Evolutionary conservation across 345 rosid species (phyloP), one percentile per base, ranked within the genome.

Genomic region (Limnanthes douglasii): DNA sequence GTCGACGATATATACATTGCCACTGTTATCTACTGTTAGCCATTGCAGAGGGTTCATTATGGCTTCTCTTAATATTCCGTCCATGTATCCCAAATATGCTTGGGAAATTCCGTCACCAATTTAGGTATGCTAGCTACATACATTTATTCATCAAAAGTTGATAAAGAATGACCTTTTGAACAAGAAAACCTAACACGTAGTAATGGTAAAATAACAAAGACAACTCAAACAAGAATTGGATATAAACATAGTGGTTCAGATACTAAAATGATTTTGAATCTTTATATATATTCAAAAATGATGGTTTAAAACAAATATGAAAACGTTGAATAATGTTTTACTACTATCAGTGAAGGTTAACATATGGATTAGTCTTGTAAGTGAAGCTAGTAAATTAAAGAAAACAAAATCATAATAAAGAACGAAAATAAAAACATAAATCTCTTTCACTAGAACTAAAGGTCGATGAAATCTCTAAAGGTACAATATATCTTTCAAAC

Each of bases 1-100:
- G 64, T 92, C 99, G 0, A 96, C 96, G 18, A 92, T 37, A 61
- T 92, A 92, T 21, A 92, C 62, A 62, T 92, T 92, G 60, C 99
- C 96, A 38, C 86, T 66, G 41, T 73, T 78, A 54, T 92, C 99
- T 10, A 71, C 61, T 0, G 95, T 61, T 16, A 85, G 51, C 45
- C 95, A 96, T 65, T 70, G 69, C 3, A 94, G 99, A 60, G 61
- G 93, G 61, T 78, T 73, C 90, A 92, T 59, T 68, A 59, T 78
- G 0, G 94, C 78, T 36, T 78, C 95, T 43, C 77, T 74, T 2
- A 41, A 57, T 56, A 65, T 81, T 13, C 99, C 99, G 25, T 92
- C 96, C 15, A 85, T 73, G 44, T 85, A 88, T 19, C 96, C 99
- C 9, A 72, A 45, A 50, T 69, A 59, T 47, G 94, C 99, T 53